phyloP scores from a whole-genome alignment of 495 filamentous ascomycete genomes.

The Symbiotaphrina buchneri region DNA sequence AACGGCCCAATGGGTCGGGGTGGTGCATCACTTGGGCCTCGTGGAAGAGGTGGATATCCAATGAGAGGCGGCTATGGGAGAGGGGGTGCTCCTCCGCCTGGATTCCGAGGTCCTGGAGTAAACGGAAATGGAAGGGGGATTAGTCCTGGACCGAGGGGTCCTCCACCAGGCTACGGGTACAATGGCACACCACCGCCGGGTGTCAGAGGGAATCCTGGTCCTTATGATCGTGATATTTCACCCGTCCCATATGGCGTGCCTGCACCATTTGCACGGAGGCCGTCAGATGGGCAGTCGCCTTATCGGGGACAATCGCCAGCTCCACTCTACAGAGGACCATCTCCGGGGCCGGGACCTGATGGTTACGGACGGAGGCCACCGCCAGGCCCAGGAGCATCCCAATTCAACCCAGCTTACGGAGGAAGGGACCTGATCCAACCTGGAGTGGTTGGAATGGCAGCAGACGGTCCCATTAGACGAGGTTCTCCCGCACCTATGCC shows the following conservation, averaged over 20 bases:
- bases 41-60: constrained; percentile 11
- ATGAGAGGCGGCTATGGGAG: constrained; percentile 26
- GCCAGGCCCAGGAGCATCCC: constrained; percentile 10
- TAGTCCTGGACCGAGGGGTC: constrained; percentile 19
- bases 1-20: constrained; percentile 9
- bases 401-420: constrained; percentile 11
- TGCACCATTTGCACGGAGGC: constrained; percentile 2
- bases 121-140: constrained; percentile 14
- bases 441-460: constrained; percentile 9
- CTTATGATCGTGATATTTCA: no score
- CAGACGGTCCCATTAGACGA: constrained; percentile 5
- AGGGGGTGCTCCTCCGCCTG: constrained; percentile 14
- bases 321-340: no score
- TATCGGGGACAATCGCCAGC: no score
- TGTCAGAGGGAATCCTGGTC: background rate
- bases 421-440: constrained; percentile 5
- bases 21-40: constrained; percentile 9
- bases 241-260: no score
- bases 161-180: constrained; percentile 24
- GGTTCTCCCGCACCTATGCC: constrained; percentile 42
- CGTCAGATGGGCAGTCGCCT: no score
- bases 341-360: constrained; percentile 5
- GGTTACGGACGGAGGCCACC: constrained; percentile 5
- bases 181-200: constrained; percentile 10
- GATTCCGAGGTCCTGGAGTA: constrained; percentile 10